These are phyloP conservation scores for Calonectria honghensis DNA, from an alignment of 2,329 filamentous ascomycete species.

Conservation along the genomic window DNA sequence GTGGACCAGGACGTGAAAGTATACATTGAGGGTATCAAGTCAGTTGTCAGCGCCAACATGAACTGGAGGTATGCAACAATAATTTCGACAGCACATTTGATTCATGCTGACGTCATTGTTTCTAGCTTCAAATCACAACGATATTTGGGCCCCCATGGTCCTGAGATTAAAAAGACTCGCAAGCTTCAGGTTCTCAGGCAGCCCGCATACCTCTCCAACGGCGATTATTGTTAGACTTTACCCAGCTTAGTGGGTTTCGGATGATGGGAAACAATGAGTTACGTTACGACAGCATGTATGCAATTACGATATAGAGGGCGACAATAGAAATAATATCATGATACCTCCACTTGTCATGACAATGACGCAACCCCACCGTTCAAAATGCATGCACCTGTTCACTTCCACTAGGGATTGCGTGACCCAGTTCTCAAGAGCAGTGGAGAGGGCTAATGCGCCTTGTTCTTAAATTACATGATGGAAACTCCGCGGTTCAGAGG, in stretches of 20 bases:
- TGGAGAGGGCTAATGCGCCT: not conserved
- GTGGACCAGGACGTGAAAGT: not conserved
- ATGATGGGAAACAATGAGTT: not conserved
- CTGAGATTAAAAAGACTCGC: not conserved
- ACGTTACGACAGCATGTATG: not conserved
- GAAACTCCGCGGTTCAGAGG: not conserved
- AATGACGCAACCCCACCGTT: not conserved
- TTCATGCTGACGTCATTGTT: not conserved
- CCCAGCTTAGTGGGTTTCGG: too few relatives aligned
- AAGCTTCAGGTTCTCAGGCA: slow-evolving; percentile 1
- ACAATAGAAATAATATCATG: not conserved
- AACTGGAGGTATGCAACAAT: slow-evolving; percentile 21
- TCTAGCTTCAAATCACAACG: not conserved
- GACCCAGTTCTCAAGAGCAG: not conserved
- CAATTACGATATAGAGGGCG: not conserved
- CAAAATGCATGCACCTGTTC: not conserved
- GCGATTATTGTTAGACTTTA: not conserved
- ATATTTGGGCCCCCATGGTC: not conserved
- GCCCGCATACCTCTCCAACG: not conserved
- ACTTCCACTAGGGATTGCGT: not conserved
- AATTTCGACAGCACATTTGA: not conserved
- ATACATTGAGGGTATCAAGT: slow-evolving; percentile 25
- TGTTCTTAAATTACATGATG: not conserved
- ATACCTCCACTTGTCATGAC: not conserved
- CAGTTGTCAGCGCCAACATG: slow-evolving; percentile 13